Evolutionary conservation across 371 early-diverging fungal genomes (phyloP).

Genomic region (Mucor sp.): DNA sequence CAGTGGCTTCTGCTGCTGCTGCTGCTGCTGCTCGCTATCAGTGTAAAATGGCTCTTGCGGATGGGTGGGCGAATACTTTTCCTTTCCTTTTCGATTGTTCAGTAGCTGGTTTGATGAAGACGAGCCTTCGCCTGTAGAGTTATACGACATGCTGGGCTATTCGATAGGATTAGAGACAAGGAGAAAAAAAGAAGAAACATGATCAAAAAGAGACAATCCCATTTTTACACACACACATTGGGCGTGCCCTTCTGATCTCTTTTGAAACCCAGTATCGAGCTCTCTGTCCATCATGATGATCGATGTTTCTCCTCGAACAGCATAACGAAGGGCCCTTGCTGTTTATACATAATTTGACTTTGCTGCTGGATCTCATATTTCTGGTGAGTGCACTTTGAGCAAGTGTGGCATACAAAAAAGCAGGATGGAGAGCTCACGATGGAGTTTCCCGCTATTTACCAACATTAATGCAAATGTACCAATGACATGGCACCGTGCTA

Average conservation of each 20-base stretch:
- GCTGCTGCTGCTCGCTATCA: not conserved
- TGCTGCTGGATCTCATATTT: not conserved
- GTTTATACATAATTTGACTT: not conserved
- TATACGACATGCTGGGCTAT: not conserved
- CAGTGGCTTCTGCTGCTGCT: not conserved
- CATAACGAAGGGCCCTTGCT: not conserved
- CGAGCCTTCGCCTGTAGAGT: conserved; percentile 9
- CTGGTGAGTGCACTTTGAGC: not conserved
- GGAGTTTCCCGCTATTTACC: not conserved
- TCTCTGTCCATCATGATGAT: not conserved
- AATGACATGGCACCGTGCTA: not conserved
- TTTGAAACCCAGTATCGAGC: not conserved
- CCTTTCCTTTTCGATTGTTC: conserved; percentile 8
- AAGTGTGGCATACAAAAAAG: not conserved
- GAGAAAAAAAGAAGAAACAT: not conserved
- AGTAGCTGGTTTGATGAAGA: not conserved
- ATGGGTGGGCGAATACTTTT: conserved; percentile 7
- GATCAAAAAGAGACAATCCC: not conserved
- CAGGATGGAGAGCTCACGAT: not conserved
- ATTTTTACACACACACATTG: conserved; percentile 1
- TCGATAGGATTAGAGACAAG: not conserved
- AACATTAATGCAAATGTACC: not conserved
- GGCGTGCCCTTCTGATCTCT: not conserved
- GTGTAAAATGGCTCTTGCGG: not conserved
- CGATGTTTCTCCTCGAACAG: not conserved